Conservation (phyloP, 2,329 filamentous ascomycete species). For the Cladosporium velox region DNA sequence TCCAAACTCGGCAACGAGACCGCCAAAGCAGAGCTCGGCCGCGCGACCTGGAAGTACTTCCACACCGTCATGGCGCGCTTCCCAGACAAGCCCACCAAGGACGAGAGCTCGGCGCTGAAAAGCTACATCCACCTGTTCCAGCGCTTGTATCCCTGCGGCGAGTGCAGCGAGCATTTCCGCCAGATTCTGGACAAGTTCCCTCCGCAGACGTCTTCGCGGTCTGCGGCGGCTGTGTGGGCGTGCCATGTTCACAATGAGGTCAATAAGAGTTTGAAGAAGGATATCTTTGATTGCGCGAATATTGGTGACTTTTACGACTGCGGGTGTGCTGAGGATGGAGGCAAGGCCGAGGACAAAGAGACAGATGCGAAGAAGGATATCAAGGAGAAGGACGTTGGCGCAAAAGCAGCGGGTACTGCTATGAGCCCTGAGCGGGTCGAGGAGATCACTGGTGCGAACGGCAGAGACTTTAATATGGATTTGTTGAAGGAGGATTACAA, state of each 20-base stretch:
- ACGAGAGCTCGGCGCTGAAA: slow-evolving; percentile 61
- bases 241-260: slow-evolving; percentile 69
- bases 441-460: slow-evolving; percentile 31
- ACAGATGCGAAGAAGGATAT: not conserved
- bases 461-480: slow-evolving; percentile 35
- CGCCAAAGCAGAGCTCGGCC: slow-evolving; percentile 68
- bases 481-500: slow-evolving; percentile 24
- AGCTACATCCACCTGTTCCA: slow-evolving; percentile 66
- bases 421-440: slow-evolving; percentile 35
- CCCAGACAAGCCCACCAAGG: slow-evolving; percentile 61
- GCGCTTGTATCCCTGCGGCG: slow-evolving; percentile 66
- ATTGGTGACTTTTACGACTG: slow-evolving; percentile 69
- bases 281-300: slow-evolving; percentile 63
- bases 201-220: slow-evolving; percentile 63
- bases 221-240: slow-evolving; percentile 65
- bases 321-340: slow-evolving; percentile 60
- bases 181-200: slow-evolving; percentile 63
- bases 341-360: slow-evolving; percentile 11
- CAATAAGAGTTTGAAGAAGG: slow-evolving; percentile 62
- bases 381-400: slow-evolving; percentile 22
- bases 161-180: slow-evolving; percentile 66
- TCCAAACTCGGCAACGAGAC: slow-evolving; percentile 83
- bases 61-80: slow-evolving; percentile 68
- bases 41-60: slow-evolving; percentile 66
- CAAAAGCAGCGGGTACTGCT: not conserved